Evolutionary conservation across 768 basidiomycete species (phyloP), one percentile per base, ranked within the genome.

Genomic region (Lactarius indigo): DNA sequence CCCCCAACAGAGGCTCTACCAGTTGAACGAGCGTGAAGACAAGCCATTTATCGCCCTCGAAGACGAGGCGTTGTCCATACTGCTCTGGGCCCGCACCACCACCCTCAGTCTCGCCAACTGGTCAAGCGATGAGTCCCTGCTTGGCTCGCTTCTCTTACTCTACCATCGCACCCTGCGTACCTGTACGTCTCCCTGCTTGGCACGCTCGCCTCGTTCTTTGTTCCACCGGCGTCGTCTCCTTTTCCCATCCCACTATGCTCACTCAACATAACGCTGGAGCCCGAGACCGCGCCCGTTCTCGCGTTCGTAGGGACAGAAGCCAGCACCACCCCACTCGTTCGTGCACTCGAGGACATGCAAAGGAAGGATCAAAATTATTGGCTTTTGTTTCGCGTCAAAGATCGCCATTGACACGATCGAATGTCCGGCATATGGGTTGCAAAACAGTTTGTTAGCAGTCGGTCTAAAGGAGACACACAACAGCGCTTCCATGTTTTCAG

Each of bases 61-160:
- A 58, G 67, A 82, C 0, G 74, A 73, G 60, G 86, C 84, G 2
- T 74, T 89, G 37, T 75, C 81, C 20, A 74, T 83, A 52, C 80
- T 90, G 59, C 61, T 74, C 81, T 12, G 87, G 85, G n/a, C 85
- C 1, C 73, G 68, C 55, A 77, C 81, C 35, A 73, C 76, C 9
- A 75, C 80, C 6, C 79, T 91, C 5, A 82, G 83, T 63, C 87
- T 91, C 72, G 83, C 81, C 73, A 91, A 91, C 73, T 90, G 87
- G 88, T 86, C 89, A 13, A 83, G 86, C 68, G 85, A 88, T 72
- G 76, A 80, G 59, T 76, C 83, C 47, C 77, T 82, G 18, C 76
- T 90, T 60, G 76, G 80, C 57, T 86, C 88, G 74, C 82, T 91
- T 47, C 83, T 91, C 68, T 81, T 83, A 60, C 77, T 87, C 63